Percentiles rank a stretch among this genome's conserved stretches.
These are phyloP conservation scores for Pleurozium schreberi DNA, from an alignment of 225 moss, liverwort and hornwort genomes.

Conservation along the genomic window DNA sequence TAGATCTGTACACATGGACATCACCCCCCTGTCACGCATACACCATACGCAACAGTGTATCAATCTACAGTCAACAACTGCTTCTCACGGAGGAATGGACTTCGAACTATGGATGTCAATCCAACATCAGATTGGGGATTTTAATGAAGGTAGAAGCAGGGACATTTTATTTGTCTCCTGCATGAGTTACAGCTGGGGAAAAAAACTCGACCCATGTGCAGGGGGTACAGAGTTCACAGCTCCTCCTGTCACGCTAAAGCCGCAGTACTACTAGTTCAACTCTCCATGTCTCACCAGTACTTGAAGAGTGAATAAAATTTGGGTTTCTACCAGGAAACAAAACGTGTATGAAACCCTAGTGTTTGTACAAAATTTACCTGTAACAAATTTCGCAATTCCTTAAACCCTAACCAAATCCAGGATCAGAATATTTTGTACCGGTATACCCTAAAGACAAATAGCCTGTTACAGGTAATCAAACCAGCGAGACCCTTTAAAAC, in stretches of 20 bases:
- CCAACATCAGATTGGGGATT: not conserved
- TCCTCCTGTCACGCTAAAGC: not conserved
- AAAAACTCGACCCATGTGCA: not conserved
- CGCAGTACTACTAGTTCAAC: not conserved
- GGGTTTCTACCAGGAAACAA: not conserved
- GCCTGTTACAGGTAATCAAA: not conserved
- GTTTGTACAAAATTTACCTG: constrained; percentile 26
- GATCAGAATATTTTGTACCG: not conserved
- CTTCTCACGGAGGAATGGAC: no score
- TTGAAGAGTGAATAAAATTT: not conserved
- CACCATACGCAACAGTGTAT: not conserved
- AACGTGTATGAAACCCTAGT: not conserved
- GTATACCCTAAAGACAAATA: no score
- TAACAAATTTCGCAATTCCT: not conserved
- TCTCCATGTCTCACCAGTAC: constrained; percentile 1
- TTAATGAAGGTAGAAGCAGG: not conserved
- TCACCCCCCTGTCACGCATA: no score
- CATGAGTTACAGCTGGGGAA: not conserved
- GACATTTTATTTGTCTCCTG: not conserved
- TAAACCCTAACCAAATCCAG: not conserved
- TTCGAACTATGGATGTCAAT: not conserved
- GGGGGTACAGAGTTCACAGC: not conserved
- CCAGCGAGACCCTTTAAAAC: not conserved
- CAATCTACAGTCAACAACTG: not conserved
- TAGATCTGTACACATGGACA: not conserved